Evolutionary conservation across 2,329 filamentous ascomycete genomes (phyloP), one percentile per base, ranked within the genome.

Genomic region (Fusarium sp.): DNA sequence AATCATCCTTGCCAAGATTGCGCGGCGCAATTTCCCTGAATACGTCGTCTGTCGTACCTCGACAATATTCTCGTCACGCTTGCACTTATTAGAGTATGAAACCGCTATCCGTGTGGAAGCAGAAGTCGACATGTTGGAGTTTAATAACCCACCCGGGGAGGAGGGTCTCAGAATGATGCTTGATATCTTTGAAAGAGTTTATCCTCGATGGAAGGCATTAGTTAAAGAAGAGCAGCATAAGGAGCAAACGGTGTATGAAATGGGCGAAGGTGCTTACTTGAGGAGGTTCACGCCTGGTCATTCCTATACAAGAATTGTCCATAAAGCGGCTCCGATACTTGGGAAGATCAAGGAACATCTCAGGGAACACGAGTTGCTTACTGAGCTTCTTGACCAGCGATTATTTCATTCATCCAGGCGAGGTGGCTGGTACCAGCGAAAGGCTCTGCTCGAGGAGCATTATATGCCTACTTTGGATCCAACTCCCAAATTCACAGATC

Each of bases 351-450:
- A 97, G 71, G 81, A 93, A 43, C 87, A 98, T 72, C 80, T 81
- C 51, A 84, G 86, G 23, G 95, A 99, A 71, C 88, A 97, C 70
- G 78, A 82, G 3, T 77, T 97, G 1, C 78, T 97, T 2, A 81
- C 77, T 0, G 91, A 95, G 69, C 82, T 99, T 4, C 84, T 99
- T 0, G 77, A 78, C 4, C 95, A 99, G 72, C 84, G 84, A 5
- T 82, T 97, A 0, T 98, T 98, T 69, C 93, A 98, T 69, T 82
- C 90, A 38, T 87, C 93, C 2, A 85, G 93, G 25, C 86, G 95
- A 37, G 95, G 95, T 0, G 86, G 88, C 1, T 99, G 95, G 95
- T 98, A 98, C 72, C 93, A 97, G 71, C 90, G 95, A 17, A 97
- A 96, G 76, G 95, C 94, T 1, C 79, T 99, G 1, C 76, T 99